Conservation (phyloP, 2,329 filamentous ascomycete genomes). For the Trichoderma oligosporum region DNA sequence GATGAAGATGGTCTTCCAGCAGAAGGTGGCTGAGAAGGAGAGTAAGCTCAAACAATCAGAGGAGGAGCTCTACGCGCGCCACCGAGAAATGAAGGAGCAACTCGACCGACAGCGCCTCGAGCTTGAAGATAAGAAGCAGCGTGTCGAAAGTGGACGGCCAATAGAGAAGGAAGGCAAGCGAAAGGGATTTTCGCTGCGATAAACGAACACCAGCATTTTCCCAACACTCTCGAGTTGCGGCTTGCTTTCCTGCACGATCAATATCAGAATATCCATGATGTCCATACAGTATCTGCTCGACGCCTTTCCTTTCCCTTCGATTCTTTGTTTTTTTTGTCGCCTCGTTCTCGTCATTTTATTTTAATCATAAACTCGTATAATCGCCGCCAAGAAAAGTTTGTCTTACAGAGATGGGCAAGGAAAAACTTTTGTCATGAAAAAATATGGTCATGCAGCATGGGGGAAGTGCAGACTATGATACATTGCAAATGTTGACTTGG, state of each 20-base stretch:
- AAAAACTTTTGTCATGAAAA: conserved; percentile 36
- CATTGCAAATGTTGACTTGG: conserved; percentile 19
- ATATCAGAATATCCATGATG: conserved; percentile 57
- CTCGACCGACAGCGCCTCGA: conserved; percentile 91
- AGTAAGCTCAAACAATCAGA: conserved; percentile 99
- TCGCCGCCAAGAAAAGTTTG: conserved; percentile 36
- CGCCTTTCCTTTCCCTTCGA: conserved; percentile 48
- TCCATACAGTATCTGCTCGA: conserved; percentile 57
- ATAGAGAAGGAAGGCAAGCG: conserved; percentile 97
- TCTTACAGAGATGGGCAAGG: conserved; percentile 30
- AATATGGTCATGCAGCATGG: conserved; percentile 34
- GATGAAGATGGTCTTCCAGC: conserved; percentile 99
- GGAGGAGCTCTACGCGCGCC: conserved; percentile 95
- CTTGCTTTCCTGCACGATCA: conserved; percentile 44
- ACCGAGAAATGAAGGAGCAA: conserved; percentile 99
- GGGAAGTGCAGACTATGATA: conserved; percentile 32
- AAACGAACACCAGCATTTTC: conserved; percentile 40
- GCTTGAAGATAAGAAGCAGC: conserved; percentile 96
- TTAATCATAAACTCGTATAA: conserved; percentile 41
- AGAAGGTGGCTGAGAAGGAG: conserved; percentile 99
- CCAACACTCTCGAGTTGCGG: conserved; percentile 20
- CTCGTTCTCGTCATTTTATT: conserved; percentile 35
- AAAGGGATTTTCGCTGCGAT: conserved; percentile 98
- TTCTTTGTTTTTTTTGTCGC: conserved; percentile 38
- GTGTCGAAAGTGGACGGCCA: conserved; percentile 91